Evolutionary conservation across 2,329 filamentous ascomycete genomes (phyloP).

Genomic region (Endoconidiophora polonica): DNA sequence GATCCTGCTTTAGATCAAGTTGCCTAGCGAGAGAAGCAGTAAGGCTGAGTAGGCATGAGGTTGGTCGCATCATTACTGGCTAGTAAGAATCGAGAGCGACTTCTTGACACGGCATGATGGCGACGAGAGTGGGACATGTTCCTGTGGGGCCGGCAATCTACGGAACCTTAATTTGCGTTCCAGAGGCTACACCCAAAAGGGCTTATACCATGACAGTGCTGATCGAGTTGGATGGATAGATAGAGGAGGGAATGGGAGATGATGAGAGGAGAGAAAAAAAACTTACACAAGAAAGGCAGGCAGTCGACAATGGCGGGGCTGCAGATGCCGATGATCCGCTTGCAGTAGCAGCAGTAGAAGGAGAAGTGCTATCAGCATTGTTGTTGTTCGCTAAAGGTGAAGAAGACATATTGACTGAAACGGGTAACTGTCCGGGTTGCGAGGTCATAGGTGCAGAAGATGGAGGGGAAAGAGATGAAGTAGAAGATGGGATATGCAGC

Average conservation of each 20-base stretch:
- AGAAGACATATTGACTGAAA: constrained; percentile 1
- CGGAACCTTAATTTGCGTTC: too few relatives aligned
- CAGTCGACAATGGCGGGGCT: constrained; percentile 26
- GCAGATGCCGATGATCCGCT: background rate
- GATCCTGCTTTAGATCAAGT: too few relatives aligned
- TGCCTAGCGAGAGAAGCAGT: too few relatives aligned
- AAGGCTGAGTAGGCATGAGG: background rate
- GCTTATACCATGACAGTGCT: background rate
- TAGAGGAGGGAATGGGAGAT: background rate
- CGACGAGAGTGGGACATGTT: background rate
- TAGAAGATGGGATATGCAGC: background rate
- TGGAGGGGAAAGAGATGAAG: background rate
- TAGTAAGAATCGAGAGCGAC: constrained; percentile 4
- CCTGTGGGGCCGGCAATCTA: background rate
- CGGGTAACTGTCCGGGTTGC: background rate
- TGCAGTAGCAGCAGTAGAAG: background rate
- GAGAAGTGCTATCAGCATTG: background rate
- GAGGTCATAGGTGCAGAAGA: background rate
- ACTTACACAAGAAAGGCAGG: constrained; percentile 40
- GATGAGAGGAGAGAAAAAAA: constrained; percentile 2
- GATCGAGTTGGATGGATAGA: background rate
- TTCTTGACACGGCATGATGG: background rate
- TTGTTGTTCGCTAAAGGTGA: constrained; percentile 1
- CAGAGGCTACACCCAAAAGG: too few relatives aligned
- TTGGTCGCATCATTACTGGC: constrained; percentile 3